phyloP scores from a whole-genome alignment of 768 basidiomycete species.

The Hygrocybe punicea region DNA sequence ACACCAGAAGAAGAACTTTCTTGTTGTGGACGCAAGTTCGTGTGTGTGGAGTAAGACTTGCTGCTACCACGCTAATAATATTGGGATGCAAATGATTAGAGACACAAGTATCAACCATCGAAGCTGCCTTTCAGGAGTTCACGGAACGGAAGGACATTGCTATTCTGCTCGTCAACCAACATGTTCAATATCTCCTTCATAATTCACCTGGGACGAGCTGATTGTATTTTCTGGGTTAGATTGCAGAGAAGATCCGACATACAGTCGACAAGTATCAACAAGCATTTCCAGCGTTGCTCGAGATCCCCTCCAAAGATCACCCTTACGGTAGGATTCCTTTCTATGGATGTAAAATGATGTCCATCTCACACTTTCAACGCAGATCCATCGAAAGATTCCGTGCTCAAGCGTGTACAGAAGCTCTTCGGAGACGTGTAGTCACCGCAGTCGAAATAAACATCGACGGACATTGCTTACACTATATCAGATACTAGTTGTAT shows the following conservation, averaged over 20 bases:
- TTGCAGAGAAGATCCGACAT: slow-evolving; percentile 95
- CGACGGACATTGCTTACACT: background rate
- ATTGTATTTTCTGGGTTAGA: slow-evolving; percentile 43
- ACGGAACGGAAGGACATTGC: slow-evolving; percentile 94
- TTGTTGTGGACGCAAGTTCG: slow-evolving; percentile 91
- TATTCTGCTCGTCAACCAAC: slow-evolving; percentile 96
- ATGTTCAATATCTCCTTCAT: slow-evolving; percentile 53
- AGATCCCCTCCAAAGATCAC: slow-evolving; percentile 98
- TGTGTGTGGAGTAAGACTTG: slow-evolving; percentile 31
- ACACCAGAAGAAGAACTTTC: slow-evolving; percentile 95
- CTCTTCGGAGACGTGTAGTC: slow-evolving; percentile 78
- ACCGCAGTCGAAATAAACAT: background rate
- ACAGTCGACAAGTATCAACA: slow-evolving; percentile 93
- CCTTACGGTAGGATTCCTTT: slow-evolving; percentile 73
- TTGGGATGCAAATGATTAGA: slow-evolving; percentile 47
- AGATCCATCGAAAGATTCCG: slow-evolving; percentile 96
- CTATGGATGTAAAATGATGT: background rate
- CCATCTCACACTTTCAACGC: slow-evolving; percentile 16
- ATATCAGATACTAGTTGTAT: background rate
- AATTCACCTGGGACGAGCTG: background rate
- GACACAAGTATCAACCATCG: slow-evolving; percentile 86
- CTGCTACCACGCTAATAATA: background rate
- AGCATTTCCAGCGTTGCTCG: slow-evolving; percentile 93
- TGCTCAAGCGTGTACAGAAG: slow-evolving; percentile 95
- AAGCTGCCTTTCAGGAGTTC: slow-evolving; percentile 90